Percentiles rank a stretch among this genome's conserved stretches.
These are phyloP conservation scores for Clavispora santaluciae DNA, from an alignment of 805 yeast species.

Conservation along the genomic window DNA sequence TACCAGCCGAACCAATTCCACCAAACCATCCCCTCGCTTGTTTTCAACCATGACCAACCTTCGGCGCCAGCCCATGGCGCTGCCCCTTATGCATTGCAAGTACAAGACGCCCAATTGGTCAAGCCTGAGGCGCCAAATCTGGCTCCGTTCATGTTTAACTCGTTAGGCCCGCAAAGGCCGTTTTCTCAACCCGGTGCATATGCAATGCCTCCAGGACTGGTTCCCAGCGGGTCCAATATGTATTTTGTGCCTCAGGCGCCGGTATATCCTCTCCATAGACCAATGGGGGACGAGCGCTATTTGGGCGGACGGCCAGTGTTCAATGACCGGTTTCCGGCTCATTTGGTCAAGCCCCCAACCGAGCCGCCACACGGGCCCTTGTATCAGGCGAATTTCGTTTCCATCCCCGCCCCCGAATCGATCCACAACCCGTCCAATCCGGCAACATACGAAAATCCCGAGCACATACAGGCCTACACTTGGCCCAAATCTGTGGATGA, in stretches of 20 bases:
- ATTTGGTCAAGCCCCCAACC: not conserved
- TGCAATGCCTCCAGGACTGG: not conserved
- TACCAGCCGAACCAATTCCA: not conserved
- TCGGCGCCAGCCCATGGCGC: not conserved
- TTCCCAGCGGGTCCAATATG: not conserved
- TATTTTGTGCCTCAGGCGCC: not conserved
- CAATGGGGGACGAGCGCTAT: not conserved
- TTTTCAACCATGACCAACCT: not conserved
- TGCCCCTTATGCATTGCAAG: not conserved
- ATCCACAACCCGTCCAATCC: not conserved
- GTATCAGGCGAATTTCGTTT: not conserved
- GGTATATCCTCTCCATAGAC: not conserved
- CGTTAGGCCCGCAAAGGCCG: not conserved
- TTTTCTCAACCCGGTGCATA: not conserved
- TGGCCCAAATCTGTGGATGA: not conserved
- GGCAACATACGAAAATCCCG: not conserved
- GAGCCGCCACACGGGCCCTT: not conserved
- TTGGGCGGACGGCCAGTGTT: not conserved
- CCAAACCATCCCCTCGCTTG: constrained; percentile 3
- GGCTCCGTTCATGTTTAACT: not conserved
- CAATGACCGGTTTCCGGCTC: not conserved
- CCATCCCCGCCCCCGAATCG: not conserved
- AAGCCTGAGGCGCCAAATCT: not conserved
- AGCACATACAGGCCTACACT: not conserved
- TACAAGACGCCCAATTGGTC: not conserved